phyloP scores from a whole-genome alignment of 164 flowering plant species.

The Chimonanthus salicifolius region DNA sequence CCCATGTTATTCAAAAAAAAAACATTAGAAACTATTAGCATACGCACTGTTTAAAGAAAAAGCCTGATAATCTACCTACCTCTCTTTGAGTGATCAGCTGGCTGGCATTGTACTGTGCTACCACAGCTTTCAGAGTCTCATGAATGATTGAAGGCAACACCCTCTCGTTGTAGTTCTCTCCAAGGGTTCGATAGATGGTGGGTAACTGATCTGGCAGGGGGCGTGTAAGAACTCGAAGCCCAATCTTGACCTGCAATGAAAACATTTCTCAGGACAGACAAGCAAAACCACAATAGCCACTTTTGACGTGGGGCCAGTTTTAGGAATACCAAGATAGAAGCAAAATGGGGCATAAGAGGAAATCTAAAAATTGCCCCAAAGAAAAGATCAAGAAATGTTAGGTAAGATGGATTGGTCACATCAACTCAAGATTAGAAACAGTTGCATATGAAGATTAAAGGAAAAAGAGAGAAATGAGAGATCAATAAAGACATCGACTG shows the following conservation, averaged over 20 bases:
- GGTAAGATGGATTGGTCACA: no score
- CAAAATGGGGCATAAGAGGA: no score
- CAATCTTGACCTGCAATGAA: conserved; percentile 24
- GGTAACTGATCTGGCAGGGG: conserved; percentile 35
- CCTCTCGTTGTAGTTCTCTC: conserved; percentile 38
- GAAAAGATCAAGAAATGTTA: no score
- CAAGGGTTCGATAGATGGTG: conserved; percentile 36
- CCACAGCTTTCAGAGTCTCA: conserved; percentile 46
- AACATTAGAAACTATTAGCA: no score
- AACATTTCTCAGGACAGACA: neutral
- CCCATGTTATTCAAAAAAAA: no score
- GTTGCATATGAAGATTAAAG: no score
- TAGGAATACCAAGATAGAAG: no score
- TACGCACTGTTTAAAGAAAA: neutral
- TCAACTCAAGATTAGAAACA: no score
- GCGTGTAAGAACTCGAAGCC: conserved; percentile 36
- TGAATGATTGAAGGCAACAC: conserved; percentile 46
- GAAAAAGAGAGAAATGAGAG: no score
- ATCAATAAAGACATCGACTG: no score
- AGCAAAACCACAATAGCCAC: neutral
- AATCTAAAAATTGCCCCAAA: no score
- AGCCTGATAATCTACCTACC: conserved; percentile 8
- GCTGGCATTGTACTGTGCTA: conserved; percentile 41
- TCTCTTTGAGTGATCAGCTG: conserved; percentile 44
- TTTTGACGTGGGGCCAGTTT: no score